A percentile compares a stretch with the other conserved stretches of the same genome.
phyloP scores from a whole-genome alignment of 2,329 filamentous ascomycete species.

The Pseudogymnoascus sp. region DNA sequence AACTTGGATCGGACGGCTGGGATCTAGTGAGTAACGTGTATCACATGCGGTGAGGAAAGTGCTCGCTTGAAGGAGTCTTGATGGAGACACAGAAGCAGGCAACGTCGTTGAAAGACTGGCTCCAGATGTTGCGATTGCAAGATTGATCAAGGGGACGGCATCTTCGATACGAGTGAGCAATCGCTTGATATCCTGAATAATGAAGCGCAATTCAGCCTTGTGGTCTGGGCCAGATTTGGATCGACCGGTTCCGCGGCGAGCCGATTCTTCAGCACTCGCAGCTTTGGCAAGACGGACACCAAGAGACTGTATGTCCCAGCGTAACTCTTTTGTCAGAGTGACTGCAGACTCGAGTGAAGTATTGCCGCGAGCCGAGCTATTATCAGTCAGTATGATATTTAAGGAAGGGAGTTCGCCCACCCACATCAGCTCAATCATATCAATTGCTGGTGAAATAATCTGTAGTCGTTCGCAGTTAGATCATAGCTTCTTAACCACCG shows the following conservation, averaged over 20 bases:
- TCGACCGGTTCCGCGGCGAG: conserved; percentile 35
- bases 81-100: conserved; percentile 78
- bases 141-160: conserved; percentile 81
- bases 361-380: conserved; percentile 61
- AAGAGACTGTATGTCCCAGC: conserved; percentile 73
- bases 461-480: conserved; percentile 27
- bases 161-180: conserved; percentile 77
- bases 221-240: conserved; percentile 46
- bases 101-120: conserved; percentile 75
- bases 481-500: neutral
- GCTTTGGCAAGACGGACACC: conserved; percentile 67
- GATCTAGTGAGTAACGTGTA: conserved; percentile 64
- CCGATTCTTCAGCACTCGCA: conserved; percentile 53
- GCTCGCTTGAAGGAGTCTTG: conserved; percentile 83
- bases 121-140: conserved; percentile 90
- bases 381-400: conserved; percentile 16
- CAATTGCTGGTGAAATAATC: conserved; percentile 84
- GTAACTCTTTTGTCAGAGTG: conserved; percentile 70
- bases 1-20: conserved; percentile 63
- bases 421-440: conserved; percentile 84
- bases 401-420: conserved; percentile 43
- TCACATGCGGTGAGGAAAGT: conserved; percentile 84
- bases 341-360: conserved; percentile 79
- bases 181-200: conserved; percentile 67
- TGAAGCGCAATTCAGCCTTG: conserved; percentile 56